Base-by-base conservation (phyloP, 2,329 filamentous ascomycete genomes). In the Nemania bipapillata region DNA sequence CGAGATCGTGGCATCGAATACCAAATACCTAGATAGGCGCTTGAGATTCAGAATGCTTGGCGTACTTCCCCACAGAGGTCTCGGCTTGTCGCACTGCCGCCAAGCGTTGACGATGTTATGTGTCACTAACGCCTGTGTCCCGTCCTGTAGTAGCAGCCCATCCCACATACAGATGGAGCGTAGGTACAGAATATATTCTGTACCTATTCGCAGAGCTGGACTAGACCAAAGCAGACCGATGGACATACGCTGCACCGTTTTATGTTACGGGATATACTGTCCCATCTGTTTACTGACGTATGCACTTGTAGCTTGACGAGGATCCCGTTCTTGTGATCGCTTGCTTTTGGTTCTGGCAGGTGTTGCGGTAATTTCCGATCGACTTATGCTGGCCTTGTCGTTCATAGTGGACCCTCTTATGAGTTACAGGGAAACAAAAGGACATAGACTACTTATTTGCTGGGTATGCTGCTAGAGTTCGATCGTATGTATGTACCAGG, bases 321-420 rank as follows among this genome's bases (percentile, higher is more conserved):
- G 26, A 37, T 30, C 17, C 20, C 50, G 5, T 24, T 26, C 40
- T 45, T 45, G 49, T 12, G 53, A 60, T 35, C 35, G 49, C 24
- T 55, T 30, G 11, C 24, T 47, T 42, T 28, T 26, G 47, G 32
- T n/a, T 30, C 53, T 59, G 47, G 30, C 45, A 40, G 28, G 28
- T 40, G 35, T 30, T 45, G 59, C 68, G 68, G 68, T 42, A 67
- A 61, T 56, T 58, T 64, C 68, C 64, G 68, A 40, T 55, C 50
- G 35, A 42, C 8, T 32, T 52, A 24, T 52, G 50, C 9, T 57
- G 32, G 24, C n/a, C 22, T 32, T 22, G 55, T 37, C 30, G 55
- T 47, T 49, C 50, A 42, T 56, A 37, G 53, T 66, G 49, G 62
- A 54, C 50, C 53, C 30, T 56, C 9, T 5, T 4, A 7, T 15